phyloP scores from a whole-genome alignment of 2,329 filamentous ascomycete species.

The Oidium heveae region DNA sequence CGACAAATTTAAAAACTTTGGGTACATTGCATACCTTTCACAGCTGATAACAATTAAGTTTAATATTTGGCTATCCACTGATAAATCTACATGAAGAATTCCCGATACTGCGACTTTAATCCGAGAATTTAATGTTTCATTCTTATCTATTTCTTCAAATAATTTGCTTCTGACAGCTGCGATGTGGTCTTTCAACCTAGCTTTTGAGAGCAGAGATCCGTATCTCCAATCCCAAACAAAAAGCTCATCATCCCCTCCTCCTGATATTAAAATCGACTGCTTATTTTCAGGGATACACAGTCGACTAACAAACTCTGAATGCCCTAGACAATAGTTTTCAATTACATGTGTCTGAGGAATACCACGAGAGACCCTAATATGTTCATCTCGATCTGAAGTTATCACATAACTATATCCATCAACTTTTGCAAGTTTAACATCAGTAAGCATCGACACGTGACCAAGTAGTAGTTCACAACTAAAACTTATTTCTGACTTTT shows the following conservation, averaged over 20 bases:
- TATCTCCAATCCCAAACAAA: conserved; percentile 58
- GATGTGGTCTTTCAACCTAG: conserved; percentile 24
- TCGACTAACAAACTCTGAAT: conserved; percentile 60
- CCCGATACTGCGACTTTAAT: conserved; percentile 16
- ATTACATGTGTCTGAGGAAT: conserved; percentile 69
- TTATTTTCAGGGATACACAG: conserved; percentile 36
- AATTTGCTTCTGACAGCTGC: conserved; percentile 17
- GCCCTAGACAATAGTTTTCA: conserved; percentile 70
- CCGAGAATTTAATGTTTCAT: conserved; percentile 1
- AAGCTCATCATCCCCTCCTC: conserved; percentile 60
- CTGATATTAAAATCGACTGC: conserved; percentile 49
- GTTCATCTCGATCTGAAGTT: conserved; percentile 47
- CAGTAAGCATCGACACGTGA: conserved; percentile 86
- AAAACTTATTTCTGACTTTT: conserved; percentile 25
- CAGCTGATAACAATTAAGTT: conserved; percentile 25
- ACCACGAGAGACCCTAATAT: conserved; percentile 69
- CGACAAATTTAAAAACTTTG: conserved; percentile 9
- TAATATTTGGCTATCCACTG: conserved; percentile 13
- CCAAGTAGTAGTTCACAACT: conserved; percentile 61
- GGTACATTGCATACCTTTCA: conserved; percentile 22
- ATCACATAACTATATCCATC: conserved; percentile 25
- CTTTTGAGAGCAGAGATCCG: conserved; percentile 23
- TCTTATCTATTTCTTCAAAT: neutral
- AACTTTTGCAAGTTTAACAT: conserved; percentile 35
- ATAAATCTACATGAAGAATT: conserved; percentile 11